Conservation (phyloP, 2,329 filamentous ascomycete species). For the Penicillium olsonii region DNA sequence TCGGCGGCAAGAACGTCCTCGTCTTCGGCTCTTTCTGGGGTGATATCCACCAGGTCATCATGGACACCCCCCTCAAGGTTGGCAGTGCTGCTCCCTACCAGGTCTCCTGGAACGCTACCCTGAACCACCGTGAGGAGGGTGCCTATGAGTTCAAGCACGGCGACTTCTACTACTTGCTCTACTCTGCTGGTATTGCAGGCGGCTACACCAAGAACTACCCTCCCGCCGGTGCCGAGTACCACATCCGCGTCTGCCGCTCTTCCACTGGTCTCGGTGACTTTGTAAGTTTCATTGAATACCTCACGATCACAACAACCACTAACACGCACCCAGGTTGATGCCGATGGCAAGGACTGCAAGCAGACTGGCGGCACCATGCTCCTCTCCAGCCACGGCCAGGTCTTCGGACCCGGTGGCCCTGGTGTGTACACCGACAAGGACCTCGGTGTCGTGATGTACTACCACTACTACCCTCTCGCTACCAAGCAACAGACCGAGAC, state of each 20-base stretch:
- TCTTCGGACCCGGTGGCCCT: slow-evolving; percentile 69
- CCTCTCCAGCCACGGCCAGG: slow-evolving; percentile 59
- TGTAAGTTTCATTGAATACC: slow-evolving; percentile 33
- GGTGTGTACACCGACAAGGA: slow-evolving; percentile 34
- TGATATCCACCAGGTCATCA: slow-evolving; percentile 61
- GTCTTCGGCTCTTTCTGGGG: slow-evolving; percentile 73
- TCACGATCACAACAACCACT: neutral
- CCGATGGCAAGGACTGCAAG: slow-evolving; percentile 55
- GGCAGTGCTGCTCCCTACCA: slow-evolving; percentile 43
- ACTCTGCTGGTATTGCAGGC: slow-evolving; percentile 61
- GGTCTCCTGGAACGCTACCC: slow-evolving; percentile 56
- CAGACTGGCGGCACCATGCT: slow-evolving; percentile 63
- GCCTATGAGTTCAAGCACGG: slow-evolving; percentile 57
- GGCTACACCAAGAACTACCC: slow-evolving; percentile 54
- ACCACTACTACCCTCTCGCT: slow-evolving; percentile 56
- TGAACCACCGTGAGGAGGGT: slow-evolving; percentile 59
- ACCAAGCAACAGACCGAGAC: slow-evolving; percentile 53
- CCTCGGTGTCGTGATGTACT: slow-evolving; percentile 60
- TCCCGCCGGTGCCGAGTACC: slow-evolving; percentile 62
- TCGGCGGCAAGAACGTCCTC: slow-evolving; percentile 48
- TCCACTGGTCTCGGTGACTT: slow-evolving; percentile 55
- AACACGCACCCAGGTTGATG: slow-evolving; percentile 47
- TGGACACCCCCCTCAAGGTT: slow-evolving; percentile 38
- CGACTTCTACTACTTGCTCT: slow-evolving; percentile 65
- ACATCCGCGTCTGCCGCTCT: slow-evolving; percentile 64